Conservation (phyloP, 768 basidiomycete species). For the Omphalotus guepiniiformis region DNA sequence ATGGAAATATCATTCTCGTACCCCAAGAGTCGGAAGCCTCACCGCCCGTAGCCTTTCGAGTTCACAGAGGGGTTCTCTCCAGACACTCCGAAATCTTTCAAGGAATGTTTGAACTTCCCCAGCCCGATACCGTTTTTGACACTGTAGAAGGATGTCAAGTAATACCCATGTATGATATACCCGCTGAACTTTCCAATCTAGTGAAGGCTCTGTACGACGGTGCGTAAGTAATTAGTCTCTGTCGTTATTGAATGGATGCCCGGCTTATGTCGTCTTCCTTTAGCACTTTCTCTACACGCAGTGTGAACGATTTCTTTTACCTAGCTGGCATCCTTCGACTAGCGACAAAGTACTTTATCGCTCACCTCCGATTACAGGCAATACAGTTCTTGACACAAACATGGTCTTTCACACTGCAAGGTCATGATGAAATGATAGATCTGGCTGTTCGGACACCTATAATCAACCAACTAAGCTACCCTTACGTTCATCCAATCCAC, state of each 20-base stretch:
- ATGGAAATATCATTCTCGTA: constrained; percentile 53
- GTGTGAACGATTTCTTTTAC: constrained; percentile 49
- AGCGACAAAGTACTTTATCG: constrained; percentile 56
- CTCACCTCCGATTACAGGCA: constrained; percentile 46
- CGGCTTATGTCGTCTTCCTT: neutral
- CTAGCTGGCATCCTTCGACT: constrained; percentile 56
- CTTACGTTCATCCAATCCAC: constrained; percentile 55
- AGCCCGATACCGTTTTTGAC: constrained; percentile 29
- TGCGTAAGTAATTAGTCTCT: constrained; percentile 33
- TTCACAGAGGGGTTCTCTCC: constrained; percentile 46
- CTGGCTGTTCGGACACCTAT: constrained; percentile 38
- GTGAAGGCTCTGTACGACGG: constrained; percentile 56
- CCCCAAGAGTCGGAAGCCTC: constrained; percentile 23
- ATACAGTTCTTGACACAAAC: constrained; percentile 43
- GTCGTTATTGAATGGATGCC: neutral
- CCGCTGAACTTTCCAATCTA: constrained; percentile 44
- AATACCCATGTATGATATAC: constrained; percentile 48
- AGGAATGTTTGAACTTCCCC: constrained; percentile 50
- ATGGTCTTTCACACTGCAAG: constrained; percentile 50
- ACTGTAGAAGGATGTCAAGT: constrained; percentile 44
- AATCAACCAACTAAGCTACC: constrained; percentile 45
- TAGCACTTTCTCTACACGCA: constrained; percentile 36
- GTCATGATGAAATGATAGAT: constrained; percentile 54
- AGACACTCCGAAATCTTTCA: constrained; percentile 56
- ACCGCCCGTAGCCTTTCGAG: constrained; percentile 42